Evolutionary conservation across 768 basidiomycete genomes (phyloP).

Genomic region (Boletellus ananiceps): DNA sequence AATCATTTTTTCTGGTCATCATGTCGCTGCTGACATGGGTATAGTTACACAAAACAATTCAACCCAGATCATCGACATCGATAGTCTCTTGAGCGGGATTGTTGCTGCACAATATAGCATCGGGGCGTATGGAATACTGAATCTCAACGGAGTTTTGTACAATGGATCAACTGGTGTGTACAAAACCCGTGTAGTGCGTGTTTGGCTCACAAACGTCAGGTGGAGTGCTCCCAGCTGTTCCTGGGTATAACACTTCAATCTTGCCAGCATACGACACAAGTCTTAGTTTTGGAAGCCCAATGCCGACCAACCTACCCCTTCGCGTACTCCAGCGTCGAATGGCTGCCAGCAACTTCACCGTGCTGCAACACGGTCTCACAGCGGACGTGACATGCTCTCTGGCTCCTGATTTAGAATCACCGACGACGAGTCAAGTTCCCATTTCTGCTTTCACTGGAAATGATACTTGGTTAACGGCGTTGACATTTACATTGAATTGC

Average conservation of each 20-base stretch:
- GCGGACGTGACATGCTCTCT: slow-evolving; percentile 6
- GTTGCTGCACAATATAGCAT: slow-evolving; percentile 2
- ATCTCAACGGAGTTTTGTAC: slow-evolving; percentile 7
- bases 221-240: background rate
- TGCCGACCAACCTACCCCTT: no score
- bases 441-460: no score
- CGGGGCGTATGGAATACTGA: background rate
- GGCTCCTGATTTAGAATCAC: background rate
- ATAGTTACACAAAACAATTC: background rate
- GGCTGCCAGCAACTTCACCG: background rate
- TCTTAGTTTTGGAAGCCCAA: background rate
- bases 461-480: no score
- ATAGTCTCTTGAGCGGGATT: slow-evolving; percentile 7
- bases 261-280: background rate
- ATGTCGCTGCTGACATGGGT: no score
- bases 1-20: no score
- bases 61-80: slow-evolving; percentile 5
- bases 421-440: no score
- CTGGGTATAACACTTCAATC: no score
- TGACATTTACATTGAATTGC: no score
- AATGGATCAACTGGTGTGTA: slow-evolving; percentile 5
- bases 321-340: no score
- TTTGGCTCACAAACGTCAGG: background rate
- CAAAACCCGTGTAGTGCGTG: background rate
- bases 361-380: slow-evolving; percentile 6